Evolutionary conservation across 1,284 basidiomycete species (phyloP), one percentile per base, ranked within the genome.

Genomic region (Neonothopanus nambi): DNA sequence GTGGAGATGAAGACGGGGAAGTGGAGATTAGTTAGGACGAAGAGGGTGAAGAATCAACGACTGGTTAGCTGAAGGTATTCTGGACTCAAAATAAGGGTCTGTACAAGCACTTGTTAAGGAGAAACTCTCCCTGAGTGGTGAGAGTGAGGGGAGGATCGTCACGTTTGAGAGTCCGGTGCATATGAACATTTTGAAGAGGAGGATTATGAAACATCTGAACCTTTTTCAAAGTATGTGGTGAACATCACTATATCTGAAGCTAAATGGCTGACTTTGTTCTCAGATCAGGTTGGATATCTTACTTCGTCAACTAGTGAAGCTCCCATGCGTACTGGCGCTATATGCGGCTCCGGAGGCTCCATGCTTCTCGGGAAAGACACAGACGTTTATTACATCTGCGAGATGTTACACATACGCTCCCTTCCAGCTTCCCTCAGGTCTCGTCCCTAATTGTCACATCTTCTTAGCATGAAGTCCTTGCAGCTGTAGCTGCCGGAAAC

Each of bases 321-420:
- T 5, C 61, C 63, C 47, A 65, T 85, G 47, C 67, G 70, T 58
- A 76, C 79, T 24, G 80, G 95, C 53, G 92, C 90, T 43, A 85
- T 96, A 54, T 95, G 93, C 67, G 93, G 93, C 24, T 86, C 88
- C 18, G 93, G 92, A 48, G 89, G 82, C 1, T 85, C 86, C 40
- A 75, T 93, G 69, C 78, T 96, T 37, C 67, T 77, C 38, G 85
- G 81, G 46, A 77, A 82, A 51, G 71, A 81, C 30, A 91, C 91
- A 39, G 91, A 95, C 67, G 79, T 93, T 23, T 91, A 91, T 67
- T 79, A 93, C 61, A 96, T 93, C 1, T 93, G 93, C n/a, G 93
- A 95, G 70, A 93, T 95, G 91, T 70, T 79, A 24, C 93, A 95
- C 70, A 91, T 92, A 69, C 57, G 85, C 69, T 47, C 55, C 9